phyloP scores from a whole-genome alignment of 2,329 filamentous ascomycete species.

The Colletotrichum sp. region DNA sequence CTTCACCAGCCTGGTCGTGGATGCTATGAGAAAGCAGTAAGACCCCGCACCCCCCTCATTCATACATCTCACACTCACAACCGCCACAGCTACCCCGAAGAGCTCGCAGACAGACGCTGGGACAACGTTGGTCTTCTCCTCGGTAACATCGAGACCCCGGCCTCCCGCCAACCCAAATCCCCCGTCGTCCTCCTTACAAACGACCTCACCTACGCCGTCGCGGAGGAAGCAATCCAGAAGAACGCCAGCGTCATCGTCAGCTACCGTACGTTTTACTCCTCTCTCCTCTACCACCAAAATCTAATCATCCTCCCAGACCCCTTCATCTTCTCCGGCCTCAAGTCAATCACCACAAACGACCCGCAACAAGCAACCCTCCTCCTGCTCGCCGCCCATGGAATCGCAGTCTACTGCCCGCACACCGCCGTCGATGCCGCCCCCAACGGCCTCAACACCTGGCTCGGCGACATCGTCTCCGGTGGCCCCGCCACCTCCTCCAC shows the following conservation, averaged over 20 bases:
- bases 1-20: conserved; percentile 69
- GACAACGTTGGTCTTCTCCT: conserved; percentile 93
- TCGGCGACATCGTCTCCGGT: conserved; percentile 82
- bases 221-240: conserved; percentile 83
- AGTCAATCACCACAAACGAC: conserved; percentile 83
- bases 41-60: conserved; percentile 34
- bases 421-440: conserved; percentile 90
- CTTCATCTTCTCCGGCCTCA: conserved; percentile 93
- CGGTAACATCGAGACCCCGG: conserved; percentile 42
- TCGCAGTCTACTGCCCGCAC: conserved; percentile 95
- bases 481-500: conserved; percentile 19
- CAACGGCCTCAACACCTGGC: conserved; percentile 90
- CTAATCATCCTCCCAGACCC: conserved; percentile 66
- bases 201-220: conserved; percentile 88
- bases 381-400: conserved; percentile 80
- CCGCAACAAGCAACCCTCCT: conserved; percentile 88
- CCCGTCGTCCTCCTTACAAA: conserved; percentile 70
- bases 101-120: conserved; percentile 86
- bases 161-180: conserved; percentile 29
- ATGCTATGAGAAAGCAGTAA: conserved; percentile 80
- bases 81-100: conserved; percentile 78
- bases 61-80: neutral
- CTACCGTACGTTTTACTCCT: conserved; percentile 67
- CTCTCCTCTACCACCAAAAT: neutral
- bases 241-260: conserved; percentile 82